Evolutionary conservation across 1,284 basidiomycete genomes (phyloP), one percentile per base, ranked within the genome.

Genomic region (Irpex sp.): DNA sequence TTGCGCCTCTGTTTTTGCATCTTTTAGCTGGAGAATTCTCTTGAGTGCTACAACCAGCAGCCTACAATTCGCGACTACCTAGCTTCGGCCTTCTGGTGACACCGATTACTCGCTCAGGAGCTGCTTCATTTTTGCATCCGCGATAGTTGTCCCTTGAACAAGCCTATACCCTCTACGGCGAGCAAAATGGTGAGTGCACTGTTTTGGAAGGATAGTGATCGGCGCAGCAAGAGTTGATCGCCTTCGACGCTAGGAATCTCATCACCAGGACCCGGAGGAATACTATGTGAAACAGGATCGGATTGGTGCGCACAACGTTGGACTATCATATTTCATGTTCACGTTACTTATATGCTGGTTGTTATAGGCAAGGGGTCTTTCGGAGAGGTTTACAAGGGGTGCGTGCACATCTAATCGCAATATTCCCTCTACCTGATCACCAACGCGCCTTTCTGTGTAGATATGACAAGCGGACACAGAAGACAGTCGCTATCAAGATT

Each of bases 371-470:
- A 97, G 75, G 95, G 95, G 42, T 96, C 93, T 16, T 98, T 98
- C 71, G 95, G 95, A 70, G 94, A 97, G 75, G 95, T 98, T n/a
- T 97, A 91, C 79, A 96, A 96, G 77, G 95, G 93, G 94, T 93
- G 64, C 18, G 56, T 16, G 39, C 33, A 36, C 45, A 45, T 39
- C 23, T 35, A 63, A 80, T 68, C 23, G 54, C n/a, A 36, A 54
- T 47, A 52, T 35, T 39, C 51, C 21, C 16, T 45, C 21, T 19
- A 35, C 10, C 19, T 18, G 36, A 49, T 51, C 28, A 16, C 14
- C 5, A 5, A 16, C n/a, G 18, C 14, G 19, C 39, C 19, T 57
- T 42, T 14, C 5, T 23, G 7, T 59, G 18, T 68, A 94, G 94
- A 63, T 96, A 92, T 69, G 94, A 97, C 77, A 94, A 93, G 73